A percentile compares a stretch with the other conserved stretches of the same genome.
Conservation (phyloP, 805 yeast species). For the Ogataea sp. region DNA sequence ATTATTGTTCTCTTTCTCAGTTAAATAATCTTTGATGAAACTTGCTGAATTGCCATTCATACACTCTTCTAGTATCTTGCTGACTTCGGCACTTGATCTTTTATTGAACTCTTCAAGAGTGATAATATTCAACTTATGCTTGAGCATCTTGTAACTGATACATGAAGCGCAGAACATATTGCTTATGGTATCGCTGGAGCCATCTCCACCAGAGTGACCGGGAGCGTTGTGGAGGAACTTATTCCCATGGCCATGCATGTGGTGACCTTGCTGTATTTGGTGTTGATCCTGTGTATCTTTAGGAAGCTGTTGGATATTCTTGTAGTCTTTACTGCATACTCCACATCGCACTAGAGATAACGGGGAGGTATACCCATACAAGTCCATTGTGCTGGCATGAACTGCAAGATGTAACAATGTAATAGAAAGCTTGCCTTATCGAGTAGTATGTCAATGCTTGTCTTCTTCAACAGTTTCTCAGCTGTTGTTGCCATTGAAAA, state of each 20-base stretch:
- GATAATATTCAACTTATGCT: conserved; percentile 14
- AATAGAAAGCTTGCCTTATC: too few relatives aligned
- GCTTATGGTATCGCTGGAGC: neutral
- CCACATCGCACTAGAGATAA: conserved; percentile 10
- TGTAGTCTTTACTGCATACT: conserved; percentile 6
- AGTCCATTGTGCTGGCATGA: neutral
- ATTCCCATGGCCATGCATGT: too few relatives aligned
- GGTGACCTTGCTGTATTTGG: too few relatives aligned
- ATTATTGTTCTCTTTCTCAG: conserved; percentile 2
- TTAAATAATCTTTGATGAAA: conserved; percentile 9
- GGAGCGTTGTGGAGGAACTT: too few relatives aligned
- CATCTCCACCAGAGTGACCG: neutral
- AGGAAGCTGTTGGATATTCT: too few relatives aligned
- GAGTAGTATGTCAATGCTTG: too few relatives aligned
- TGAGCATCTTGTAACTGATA: conserved; percentile 17
- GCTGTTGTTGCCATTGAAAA: too few relatives aligned
- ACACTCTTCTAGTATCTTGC: conserved; percentile 16
- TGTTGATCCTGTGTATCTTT: too few relatives aligned
- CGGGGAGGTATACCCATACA: neutral
- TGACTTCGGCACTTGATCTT: conserved; percentile 13
- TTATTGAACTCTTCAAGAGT: conserved; percentile 12
- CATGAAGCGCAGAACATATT: conserved; percentile 17
- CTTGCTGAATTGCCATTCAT: conserved; percentile 14
- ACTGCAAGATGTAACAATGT: neutral
- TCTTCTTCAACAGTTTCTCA: too few relatives aligned